Evolutionary conservation across 2,329 filamentous ascomycete genomes (phyloP), one percentile per base, ranked within the genome.

Genomic region (Botrytis hyacinthi): DNA sequence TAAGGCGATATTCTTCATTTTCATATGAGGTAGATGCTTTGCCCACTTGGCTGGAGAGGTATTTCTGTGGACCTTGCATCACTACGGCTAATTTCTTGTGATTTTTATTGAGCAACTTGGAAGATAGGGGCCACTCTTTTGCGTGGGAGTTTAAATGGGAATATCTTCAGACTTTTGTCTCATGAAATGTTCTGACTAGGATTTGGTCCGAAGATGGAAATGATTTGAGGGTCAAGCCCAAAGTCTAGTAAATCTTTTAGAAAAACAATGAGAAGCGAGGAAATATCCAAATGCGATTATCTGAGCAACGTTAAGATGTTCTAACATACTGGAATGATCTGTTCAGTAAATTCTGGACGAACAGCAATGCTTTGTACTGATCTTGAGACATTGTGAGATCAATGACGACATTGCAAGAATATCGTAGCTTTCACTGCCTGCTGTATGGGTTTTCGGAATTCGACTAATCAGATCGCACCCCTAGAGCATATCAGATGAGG

Each of bases 361-460:
- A 44, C 12, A 42, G 14, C 14, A 29, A 44, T n/a, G 8, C 9
- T 5, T 7, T 12, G 26, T 44, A 18, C 61, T 29, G 7, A n/a
- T 5, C 1, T 44, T 3, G 16, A 61, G 7, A 18, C 1, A 42
- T 16, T 14, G 1, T 44, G 37, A 63, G 26, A 44, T 29, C 4
- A 42, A 26, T n/a, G 7, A 29, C 8, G 44, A 16, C 22, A 44
- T 40, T 26, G 20, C 3, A 1, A 35, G 4, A 22, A 35, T 0
- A 22, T 6, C 14, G 2, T 9, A 9, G 16, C 8, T 44, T 4
- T 44, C 1, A 6, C 8, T 44, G 1, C 1, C 37, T 18, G 37
- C 0, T 3, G 1, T 18, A 3, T n/a, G 8, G 26, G 8, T 0
- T 10, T 63, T 29, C 7, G 16, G 6, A n/a, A 26, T 10, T 18